phyloP scores from a whole-genome alignment of 2,329 filamentous ascomycete genomes.

The Clarireedia hainanense region DNA sequence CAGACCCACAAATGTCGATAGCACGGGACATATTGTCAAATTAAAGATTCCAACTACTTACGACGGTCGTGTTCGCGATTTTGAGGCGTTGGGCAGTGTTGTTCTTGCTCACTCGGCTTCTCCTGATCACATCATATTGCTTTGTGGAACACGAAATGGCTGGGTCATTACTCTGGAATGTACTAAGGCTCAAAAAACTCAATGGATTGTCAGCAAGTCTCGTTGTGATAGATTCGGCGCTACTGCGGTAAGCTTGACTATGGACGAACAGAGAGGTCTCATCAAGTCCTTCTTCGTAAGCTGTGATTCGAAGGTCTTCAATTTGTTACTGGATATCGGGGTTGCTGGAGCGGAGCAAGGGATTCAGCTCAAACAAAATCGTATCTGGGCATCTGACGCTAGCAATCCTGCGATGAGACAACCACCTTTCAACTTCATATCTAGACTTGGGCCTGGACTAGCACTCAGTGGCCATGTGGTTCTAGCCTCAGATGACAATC shows the following conservation, averaged over 20 bases:
- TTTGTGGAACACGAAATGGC: conserved; percentile 27
- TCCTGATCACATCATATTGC: conserved; percentile 13
- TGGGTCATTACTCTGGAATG: conserved; percentile 21
- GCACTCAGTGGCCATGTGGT: conserved; percentile 31
- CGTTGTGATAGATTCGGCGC: conserved; percentile 21
- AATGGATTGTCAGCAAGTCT: conserved; percentile 8
- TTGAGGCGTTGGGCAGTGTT: conserved; percentile 24
- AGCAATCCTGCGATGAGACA: conserved; percentile 38
- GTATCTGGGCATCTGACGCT: conserved; percentile 45
- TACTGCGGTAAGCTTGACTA: conserved; percentile 21
- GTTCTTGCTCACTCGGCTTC: conserved; percentile 5
- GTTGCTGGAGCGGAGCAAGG: not conserved
- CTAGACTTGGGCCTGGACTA: conserved; percentile 34
- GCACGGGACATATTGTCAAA: not conserved
- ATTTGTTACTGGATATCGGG: conserved; percentile 12
- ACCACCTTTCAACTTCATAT: conserved; percentile 41
- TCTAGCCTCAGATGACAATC: conserved; percentile 40
- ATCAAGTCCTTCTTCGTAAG: conserved; percentile 35
- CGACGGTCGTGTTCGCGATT: not conserved
- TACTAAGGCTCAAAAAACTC: not conserved
- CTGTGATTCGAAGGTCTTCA: conserved; percentile 40
- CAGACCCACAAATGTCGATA: not conserved
- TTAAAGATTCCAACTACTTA: not conserved
- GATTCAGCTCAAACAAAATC: conserved; percentile 33
- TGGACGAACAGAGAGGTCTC: conserved; percentile 15